Evolutionary conservation across 1,139 yeast genomes (phyloP).

Genomic region (Geotrichum australiense): DNA sequence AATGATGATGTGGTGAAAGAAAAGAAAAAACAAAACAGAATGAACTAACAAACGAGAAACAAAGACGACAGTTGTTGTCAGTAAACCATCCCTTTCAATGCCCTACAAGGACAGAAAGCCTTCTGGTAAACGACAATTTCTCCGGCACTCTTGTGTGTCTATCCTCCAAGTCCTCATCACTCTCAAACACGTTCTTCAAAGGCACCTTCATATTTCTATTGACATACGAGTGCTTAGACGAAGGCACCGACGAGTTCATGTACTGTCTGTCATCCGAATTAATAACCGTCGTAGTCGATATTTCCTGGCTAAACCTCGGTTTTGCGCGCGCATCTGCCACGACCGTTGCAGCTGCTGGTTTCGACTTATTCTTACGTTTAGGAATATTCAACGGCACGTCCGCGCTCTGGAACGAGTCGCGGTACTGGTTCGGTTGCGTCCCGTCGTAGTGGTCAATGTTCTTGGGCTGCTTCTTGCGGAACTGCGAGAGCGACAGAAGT

Average conservation of each 20-base stretch:
- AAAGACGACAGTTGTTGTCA: no score
- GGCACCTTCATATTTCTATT: not conserved
- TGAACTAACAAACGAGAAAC: no score
- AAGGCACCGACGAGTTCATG: not conserved
- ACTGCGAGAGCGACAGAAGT: not conserved
- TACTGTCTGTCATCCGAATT: not conserved
- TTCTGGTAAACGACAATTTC: slow-evolving; percentile 11
- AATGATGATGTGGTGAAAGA: no score
- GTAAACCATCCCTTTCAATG: slow-evolving; percentile 5
- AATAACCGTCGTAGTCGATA: not conserved
- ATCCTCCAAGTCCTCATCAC: not conserved
- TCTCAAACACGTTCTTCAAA: not conserved
- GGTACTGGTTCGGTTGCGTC: not conserved
- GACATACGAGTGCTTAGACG: slow-evolving; percentile 6
- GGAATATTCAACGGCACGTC: no score
- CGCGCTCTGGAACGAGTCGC: not conserved
- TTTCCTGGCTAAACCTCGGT: not conserved
- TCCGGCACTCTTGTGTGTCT: not conserved
- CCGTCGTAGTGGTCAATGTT: slow-evolving; percentile 1
- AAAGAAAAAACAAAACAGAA: no score
- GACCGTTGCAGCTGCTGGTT: no score
- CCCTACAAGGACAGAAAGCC: slow-evolving; percentile 10
- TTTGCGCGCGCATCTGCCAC: not conserved
- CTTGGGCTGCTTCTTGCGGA: not conserved
- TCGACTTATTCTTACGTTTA: no score